phyloP scores from a whole-genome alignment of 192 early-diverging fungal species.

The Backusella australiensis region DNA sequence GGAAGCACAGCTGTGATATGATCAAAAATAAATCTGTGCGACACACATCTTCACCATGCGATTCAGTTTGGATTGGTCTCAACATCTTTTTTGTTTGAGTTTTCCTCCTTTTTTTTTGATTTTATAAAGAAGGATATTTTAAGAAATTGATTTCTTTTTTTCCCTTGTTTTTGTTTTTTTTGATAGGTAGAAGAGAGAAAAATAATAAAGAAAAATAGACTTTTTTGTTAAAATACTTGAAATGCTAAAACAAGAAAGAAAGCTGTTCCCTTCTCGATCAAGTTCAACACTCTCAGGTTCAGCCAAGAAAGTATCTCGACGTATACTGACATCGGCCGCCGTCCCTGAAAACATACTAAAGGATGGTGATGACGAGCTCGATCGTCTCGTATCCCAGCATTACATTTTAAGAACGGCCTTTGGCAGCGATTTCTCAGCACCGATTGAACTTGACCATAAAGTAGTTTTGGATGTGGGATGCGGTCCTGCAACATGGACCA shows the following conservation, averaged over 20 bases:
- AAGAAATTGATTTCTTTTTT: background rate
- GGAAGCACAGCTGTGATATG: too few species aligned
- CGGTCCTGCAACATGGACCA: constrained; percentile 35
- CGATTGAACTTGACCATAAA: background rate
- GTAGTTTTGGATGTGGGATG: constrained; percentile 27
- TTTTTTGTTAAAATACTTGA: background rate
- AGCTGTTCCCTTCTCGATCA: background rate
- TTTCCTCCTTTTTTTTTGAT: background rate
- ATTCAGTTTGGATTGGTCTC: too few species aligned
- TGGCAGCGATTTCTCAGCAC: background rate
- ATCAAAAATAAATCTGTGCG: too few species aligned
- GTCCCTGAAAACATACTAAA: background rate
- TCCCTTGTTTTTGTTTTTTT: background rate
- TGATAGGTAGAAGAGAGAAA: background rate
- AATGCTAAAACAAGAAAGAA: background rate
- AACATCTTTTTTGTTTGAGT: too few species aligned
- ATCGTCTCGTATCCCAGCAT: constrained; percentile 9
- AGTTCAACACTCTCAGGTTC: background rate
- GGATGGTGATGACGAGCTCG: background rate
- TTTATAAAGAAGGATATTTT: background rate
- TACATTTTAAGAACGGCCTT: constrained; percentile 1
- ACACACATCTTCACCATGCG: too few species aligned
- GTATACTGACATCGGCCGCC: background rate
- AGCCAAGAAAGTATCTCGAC: background rate
- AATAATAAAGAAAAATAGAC: background rate